phyloP scores from a whole-genome alignment of 2,329 filamentous ascomycete genomes.

The Cercospora sp. region DNA sequence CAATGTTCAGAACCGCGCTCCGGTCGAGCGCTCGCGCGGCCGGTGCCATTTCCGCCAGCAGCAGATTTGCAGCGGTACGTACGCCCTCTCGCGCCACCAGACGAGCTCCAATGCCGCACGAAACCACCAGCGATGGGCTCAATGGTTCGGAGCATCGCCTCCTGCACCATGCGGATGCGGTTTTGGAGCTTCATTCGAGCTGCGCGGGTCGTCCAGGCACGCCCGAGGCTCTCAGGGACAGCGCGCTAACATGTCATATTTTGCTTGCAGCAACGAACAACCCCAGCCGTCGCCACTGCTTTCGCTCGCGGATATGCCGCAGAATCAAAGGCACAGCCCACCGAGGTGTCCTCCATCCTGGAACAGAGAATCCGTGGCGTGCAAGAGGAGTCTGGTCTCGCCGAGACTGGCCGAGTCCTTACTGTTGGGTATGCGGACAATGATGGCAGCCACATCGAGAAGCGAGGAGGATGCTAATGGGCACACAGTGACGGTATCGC shows the following conservation, averaged over 20 bases:
- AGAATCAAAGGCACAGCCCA: conserved; percentile 92
- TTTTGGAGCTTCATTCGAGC: conserved; percentile 41
- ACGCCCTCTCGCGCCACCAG: conserved; percentile 44
- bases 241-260: conserved; percentile 53
- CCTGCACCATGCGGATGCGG: conserved; percentile 38
- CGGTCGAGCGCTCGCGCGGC: conserved; percentile 94
- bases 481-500: conserved; percentile 94
- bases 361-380: conserved; percentile 99
- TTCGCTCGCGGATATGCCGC: conserved; percentile 78
- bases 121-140: conserved; percentile 25
- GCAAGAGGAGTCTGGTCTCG: conserved; percentile 91
- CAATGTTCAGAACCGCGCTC: conserved; percentile 96
- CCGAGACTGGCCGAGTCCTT: conserved; percentile 98
- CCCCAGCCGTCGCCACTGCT: conserved; percentile 73
- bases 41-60: conserved; percentile 86
- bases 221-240: conserved; percentile 36
- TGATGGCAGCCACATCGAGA: neutral
- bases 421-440: conserved; percentile 84
- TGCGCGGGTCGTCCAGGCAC: conserved; percentile 36
- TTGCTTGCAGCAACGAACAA: conserved; percentile 73
- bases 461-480: conserved; percentile 17
- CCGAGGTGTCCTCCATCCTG: conserved; percentile 98
- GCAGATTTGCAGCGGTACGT: conserved; percentile 95
- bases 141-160: conserved; percentile 47
- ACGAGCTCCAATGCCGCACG: conserved; percentile 44